A percentile compares a stretch with the other conserved stretches of the same genome.
These are phyloP conservation scores for Kluyveromyces sp. DNA, from an alignment of 1,139 yeast species.

Conservation along the genomic window DNA sequence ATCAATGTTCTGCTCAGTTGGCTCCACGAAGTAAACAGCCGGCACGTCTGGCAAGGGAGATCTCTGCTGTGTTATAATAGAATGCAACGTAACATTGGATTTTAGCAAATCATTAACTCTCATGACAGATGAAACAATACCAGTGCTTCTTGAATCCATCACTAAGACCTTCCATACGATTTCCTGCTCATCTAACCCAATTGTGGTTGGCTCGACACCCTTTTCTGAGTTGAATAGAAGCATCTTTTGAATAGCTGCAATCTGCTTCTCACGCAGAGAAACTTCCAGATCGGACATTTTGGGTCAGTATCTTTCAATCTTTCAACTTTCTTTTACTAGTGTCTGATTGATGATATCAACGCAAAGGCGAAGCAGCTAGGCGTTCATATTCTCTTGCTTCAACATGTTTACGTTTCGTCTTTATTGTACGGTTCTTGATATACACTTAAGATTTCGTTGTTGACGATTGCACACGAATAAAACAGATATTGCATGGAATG, in stretches of 20 bases:
- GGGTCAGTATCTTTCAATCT: neutral
- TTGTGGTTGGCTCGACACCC: constrained; percentile 46
- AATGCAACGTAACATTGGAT: constrained; percentile 86
- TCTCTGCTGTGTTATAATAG: constrained; percentile 60
- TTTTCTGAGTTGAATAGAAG: constrained; percentile 62
- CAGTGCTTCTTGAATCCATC: constrained; percentile 73
- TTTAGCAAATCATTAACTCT: constrained; percentile 84
- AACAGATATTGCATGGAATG: neutral
- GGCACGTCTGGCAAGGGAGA: constrained; percentile 89
- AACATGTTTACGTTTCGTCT: neutral
- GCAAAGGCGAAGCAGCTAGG: too few species aligned
- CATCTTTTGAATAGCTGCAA: constrained; percentile 66
- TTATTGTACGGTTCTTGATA: too few species aligned
- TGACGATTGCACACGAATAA: neutral
- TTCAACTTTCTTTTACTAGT: too few species aligned
- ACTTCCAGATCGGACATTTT: constrained; percentile 4
- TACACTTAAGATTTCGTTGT: neutral
- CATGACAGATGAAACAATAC: constrained; percentile 79
- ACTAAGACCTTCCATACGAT: constrained; percentile 90
- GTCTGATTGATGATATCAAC: too few species aligned
- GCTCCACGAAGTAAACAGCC: constrained; percentile 84
- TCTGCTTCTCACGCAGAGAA: constrained; percentile 38
- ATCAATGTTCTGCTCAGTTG: constrained; percentile 68
- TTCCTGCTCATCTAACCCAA: constrained; percentile 49
- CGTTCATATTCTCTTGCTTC: neutral